Evolutionary conservation across 192 early-diverging fungal species (phyloP), one percentile per base, ranked within the genome.

Genomic region (Linnemannia elongata): DNA sequence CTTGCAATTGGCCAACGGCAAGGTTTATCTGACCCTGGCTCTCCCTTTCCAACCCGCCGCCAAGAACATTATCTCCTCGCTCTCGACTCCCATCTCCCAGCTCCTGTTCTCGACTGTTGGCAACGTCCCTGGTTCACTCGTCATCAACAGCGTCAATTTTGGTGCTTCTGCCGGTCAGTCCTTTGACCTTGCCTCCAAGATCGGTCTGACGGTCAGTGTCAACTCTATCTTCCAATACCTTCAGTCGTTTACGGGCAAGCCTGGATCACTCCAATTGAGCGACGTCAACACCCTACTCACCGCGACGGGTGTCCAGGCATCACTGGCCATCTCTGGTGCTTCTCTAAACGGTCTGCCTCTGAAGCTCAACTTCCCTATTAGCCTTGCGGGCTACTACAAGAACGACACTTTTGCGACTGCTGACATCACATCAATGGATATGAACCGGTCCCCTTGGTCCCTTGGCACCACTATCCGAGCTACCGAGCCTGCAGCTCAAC

Each of bases 1-100:
- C 77, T 75, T 83, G 72, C 82, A 83, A 68, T 73, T 83, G 39
- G 47, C 52, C 63, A 83, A 83, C 73, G 82, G 82, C 72, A 83
- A 83, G 35, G 44, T 83, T 75, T 77, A 72, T 24, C 73, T 83
- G 57, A 78, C 77, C 2, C 27, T 83, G 17, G 77, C 20, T 22
- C 38, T 83, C 49, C 77, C 82, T n/a, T 83, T 83, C 77, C 77
- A 79, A 66, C 63, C 82, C 12, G 82, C 77, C 24, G 82, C 82
- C 33, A n/a, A 39, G 9, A 70, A 79, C 72, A 83, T 78, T 72
- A 57, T 83, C n/a, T 70, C 47, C 41, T 83, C 82, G 7, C 82
- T 83, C 38, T 83, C 82, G 22, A 69, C 36, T n/a, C 82, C 82
- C 3, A 41, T 83, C 52, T 78, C 77, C 4, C 73, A 83, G 77